These are phyloP conservation scores for Scopulariopsis brevicaulis DNA, from an alignment of 2,329 filamentous ascomycete genomes.

Conservation along the genomic window DNA sequence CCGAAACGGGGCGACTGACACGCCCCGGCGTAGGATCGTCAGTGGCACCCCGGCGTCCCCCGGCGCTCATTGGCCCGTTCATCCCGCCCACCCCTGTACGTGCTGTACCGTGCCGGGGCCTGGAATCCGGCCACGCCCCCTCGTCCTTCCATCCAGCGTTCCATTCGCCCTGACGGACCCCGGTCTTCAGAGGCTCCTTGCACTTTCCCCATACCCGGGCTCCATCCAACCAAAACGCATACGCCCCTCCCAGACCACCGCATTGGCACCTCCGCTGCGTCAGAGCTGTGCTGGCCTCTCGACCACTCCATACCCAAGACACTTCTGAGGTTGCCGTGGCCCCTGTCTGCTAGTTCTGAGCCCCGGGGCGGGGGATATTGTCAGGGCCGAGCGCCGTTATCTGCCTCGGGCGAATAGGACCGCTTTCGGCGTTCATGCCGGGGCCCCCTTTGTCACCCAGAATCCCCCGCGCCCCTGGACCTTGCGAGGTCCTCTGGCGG, in stretches of 20 bases:
- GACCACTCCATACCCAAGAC: neutral
- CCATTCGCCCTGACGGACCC: neutral
- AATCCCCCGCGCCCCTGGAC: neutral
- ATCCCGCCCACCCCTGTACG: neutral
- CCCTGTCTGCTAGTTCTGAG: neutral
- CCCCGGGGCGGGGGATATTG: neutral
- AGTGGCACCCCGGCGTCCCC: neutral
- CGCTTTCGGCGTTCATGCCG: neutral
- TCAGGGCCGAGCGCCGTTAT: neutral
- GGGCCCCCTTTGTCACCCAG: neutral
- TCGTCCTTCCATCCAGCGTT: neutral
- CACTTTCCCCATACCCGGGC: neutral
- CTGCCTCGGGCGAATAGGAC: neutral
- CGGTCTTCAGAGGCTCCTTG: neutral
- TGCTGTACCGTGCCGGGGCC: neutral
- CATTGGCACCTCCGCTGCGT: neutral
- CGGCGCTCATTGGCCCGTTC: neutral
- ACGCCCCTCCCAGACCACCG: neutral
- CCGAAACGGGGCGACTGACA: neutral
- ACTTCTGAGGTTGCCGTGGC: neutral
- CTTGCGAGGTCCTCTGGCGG: neutral
- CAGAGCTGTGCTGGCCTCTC: neutral
- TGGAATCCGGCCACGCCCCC: neutral
- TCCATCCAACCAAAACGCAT: neutral
- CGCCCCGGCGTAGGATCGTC: conserved; percentile 4